Evolutionary conservation across 306 rosid species (phyloP), one percentile per base, ranked within the genome.

Genomic region (Quercus mongolica): DNA sequence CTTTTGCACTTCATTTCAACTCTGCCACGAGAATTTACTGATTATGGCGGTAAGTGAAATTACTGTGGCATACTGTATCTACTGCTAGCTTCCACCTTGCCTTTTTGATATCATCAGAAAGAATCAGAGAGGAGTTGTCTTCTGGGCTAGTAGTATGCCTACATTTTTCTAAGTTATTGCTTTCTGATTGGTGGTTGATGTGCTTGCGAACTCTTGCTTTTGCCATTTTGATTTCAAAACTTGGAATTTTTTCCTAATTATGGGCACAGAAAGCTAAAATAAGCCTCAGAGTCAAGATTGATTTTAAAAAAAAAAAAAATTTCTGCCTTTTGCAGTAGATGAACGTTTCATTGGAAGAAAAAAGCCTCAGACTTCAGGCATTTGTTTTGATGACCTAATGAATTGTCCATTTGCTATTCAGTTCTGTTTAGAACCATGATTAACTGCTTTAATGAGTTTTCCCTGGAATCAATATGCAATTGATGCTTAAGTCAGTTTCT

Each of bases 21-120:
- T 68, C 72, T 94, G 74, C 99, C 99, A 59, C 81, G 90, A 72
- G 99, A 94, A 68, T 91, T 88, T 74, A 92, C 97, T 6, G 97
- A 90, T 83, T 80, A 71, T 64, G 91, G 92, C 20, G 97, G 99
- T 94, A 85, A 62, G 97, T 79, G 65, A 75, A 51, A 76, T 71
- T 59, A 74, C 73, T 77, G 58, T 26, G 75, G 46, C 76, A 13
- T 56, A 78, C 58, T 68, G 73, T 62, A 68, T 73, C 59, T 74
- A n/a, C 55, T 67, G 71, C 31, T 81, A n/a, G 44, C 72, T 33
- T 61, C 31, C 58, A 70, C 54, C 71, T 77, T 75, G 52, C 54
- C 54, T 73, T 44, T 69, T 70, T 41, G 18, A 59, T 75, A 71
- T 26, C 0, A 13, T 15, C 19, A 14, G n/a, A 25, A 62, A 23